phyloP scores from a whole-genome alignment of 768 basidiomycete genomes.

The Podaxis rugospora region DNA sequence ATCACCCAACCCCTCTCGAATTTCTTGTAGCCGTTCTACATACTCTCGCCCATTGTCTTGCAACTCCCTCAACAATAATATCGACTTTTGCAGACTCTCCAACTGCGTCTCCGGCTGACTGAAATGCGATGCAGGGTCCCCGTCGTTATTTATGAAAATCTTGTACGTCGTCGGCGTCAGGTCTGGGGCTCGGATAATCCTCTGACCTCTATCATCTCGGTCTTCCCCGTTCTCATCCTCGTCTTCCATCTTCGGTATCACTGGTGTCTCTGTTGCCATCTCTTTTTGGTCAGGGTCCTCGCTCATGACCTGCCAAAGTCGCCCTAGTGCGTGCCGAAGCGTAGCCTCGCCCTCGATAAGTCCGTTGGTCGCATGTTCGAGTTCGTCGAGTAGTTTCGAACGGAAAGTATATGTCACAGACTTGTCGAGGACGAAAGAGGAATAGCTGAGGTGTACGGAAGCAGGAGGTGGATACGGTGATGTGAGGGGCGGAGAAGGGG shows the following conservation, averaged over 20 bases:
- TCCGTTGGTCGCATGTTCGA: slow-evolving; percentile 77
- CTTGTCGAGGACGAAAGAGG: slow-evolving; percentile 84
- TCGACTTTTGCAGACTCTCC: slow-evolving; percentile 68
- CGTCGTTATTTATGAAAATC: slow-evolving; percentile 56
- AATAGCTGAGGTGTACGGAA: slow-evolving; percentile 67
- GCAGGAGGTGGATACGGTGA: slow-evolving; percentile 73
- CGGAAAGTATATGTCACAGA: slow-evolving; percentile 82
- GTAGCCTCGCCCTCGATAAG: slow-evolving; percentile 80
- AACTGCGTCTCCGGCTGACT: slow-evolving; percentile 61
- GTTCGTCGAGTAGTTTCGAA: slow-evolving; percentile 69
- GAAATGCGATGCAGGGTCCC: slow-evolving; percentile 49
- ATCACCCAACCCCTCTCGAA: slow-evolving; percentile 76
- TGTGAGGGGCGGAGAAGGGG: slow-evolving; percentile 69
- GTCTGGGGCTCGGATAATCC: slow-evolving; percentile 59
- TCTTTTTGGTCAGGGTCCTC: slow-evolving; percentile 53
- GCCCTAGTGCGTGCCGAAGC: slow-evolving; percentile 69
- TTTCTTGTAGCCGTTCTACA: slow-evolving; percentile 78
- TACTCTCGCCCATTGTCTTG: slow-evolving; percentile 88
- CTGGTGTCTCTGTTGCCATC: slow-evolving; percentile 28
- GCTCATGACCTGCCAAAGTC: slow-evolving; percentile 77
- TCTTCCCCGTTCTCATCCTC: slow-evolving; percentile 53
- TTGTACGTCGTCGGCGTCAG: slow-evolving; percentile 62
- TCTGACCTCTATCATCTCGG: slow-evolving; percentile 33
- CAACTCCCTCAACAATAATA: slow-evolving; percentile 71
- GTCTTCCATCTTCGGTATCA: slow-evolving; percentile 66